Evolutionary conservation across 805 yeast species (phyloP), one percentile per base, ranked within the genome.

Genomic region (Yamadazyma phyllophila): DNA sequence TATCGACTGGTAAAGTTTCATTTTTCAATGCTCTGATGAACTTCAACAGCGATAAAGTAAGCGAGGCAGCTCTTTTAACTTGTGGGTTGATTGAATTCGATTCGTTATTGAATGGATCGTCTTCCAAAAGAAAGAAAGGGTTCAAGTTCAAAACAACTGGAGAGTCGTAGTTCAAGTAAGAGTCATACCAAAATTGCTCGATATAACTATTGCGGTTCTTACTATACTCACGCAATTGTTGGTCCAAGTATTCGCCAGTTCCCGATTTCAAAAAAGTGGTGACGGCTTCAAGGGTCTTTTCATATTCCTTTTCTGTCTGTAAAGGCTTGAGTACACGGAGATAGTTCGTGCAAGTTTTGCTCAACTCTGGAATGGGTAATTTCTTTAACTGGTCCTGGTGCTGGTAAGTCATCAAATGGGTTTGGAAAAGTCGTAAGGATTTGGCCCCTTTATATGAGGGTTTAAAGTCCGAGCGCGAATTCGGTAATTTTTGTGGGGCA

Each of bases 151-250:
- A 74, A n/a, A 90, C 97, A 33, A 90, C 96, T 0, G 94, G 90
- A 9, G 88, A 83, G 63, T 90, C 97, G 62, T 86, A 88, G 62
- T 83, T 83, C 53, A 90, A 73, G 63, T 90, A 90, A 1, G 96
- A 81, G 61, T 90, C 97, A 64, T 80, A 90, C 97, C 97, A 90
- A 63, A 90, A 90, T 63, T 90, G 96, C 65, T 90, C 97, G 51
- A 90, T 90, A 62, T 86, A 90, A 2, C 95, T 84, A 41, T 86
- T 81, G 50, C 88, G 70, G 12, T 82, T 68, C 41, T 77, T 73
- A 5, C 85, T 67, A 58, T 85, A 88, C 41, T 75, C 76, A 13
- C 82, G 70, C 43, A 90, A 73, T 54, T 80, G 82, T 24, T 74
- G 67, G 59, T 90, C 95, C 80, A 76, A 45, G 69, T 71, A 43